Conservation (phyloP, 2,329 filamentous ascomycete genomes). For the Didymella pomorum region DNA sequence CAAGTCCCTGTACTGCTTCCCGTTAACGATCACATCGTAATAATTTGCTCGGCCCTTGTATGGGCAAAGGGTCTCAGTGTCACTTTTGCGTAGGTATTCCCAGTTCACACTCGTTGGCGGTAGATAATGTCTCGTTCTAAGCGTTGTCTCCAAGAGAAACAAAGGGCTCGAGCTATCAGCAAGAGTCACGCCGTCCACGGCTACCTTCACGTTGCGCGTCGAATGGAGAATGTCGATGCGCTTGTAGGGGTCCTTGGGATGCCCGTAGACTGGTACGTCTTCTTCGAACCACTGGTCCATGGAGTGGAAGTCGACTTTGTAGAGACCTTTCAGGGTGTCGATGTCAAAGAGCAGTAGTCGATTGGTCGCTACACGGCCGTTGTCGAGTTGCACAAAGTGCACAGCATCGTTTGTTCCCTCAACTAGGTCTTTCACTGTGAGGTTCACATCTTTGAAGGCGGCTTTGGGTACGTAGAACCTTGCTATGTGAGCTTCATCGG, state of each 20-base stretch:
- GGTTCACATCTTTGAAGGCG: neutral
- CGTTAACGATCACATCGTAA: conserved; percentile 62
- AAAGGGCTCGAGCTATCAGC: conserved; percentile 54
- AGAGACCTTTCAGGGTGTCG: conserved; percentile 31
- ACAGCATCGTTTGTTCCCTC: conserved; percentile 19
- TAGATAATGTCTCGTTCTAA: conserved; percentile 68
- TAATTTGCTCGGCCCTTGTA: conserved; percentile 74
- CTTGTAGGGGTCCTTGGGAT: conserved; percentile 73
- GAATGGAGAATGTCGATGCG: conserved; percentile 69
- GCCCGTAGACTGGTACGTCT: conserved; percentile 65
- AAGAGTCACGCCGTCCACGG: conserved; percentile 57
- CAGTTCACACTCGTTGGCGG: conserved; percentile 61
- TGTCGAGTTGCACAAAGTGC: conserved; percentile 25
- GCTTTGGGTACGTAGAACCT: conserved; percentile 44
- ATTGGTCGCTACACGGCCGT: conserved; percentile 27
- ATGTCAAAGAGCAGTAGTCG: conserved; percentile 42
- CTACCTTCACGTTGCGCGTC: conserved; percentile 61
- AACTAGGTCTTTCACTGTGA: neutral
- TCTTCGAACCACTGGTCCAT: conserved; percentile 65
- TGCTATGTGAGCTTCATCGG: neutral
- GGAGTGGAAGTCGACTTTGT: conserved; percentile 43
- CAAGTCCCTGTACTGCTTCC: conserved; percentile 57
- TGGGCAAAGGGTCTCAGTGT: conserved; percentile 66
- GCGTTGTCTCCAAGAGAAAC: conserved; percentile 68
- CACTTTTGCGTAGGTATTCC: conserved; percentile 58